Evolutionary conservation across 2,329 filamentous ascomycete species (phyloP).

Genomic region (Claviceps citrina): DNA sequence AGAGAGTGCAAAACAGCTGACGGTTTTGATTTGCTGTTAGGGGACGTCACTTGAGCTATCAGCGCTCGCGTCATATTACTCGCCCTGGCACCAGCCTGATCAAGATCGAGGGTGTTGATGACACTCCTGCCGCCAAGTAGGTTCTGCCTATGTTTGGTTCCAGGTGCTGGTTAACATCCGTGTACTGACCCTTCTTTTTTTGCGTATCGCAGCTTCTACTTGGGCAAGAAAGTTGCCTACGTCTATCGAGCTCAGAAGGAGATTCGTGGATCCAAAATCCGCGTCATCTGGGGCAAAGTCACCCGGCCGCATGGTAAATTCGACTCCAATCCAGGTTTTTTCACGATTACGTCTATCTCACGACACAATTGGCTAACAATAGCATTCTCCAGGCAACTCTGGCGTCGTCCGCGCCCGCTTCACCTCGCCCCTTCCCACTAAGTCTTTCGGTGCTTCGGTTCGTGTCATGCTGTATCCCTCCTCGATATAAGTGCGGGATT

Average conservation of each 20-base stretch:
- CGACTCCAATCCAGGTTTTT: neutral
- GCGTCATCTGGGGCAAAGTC: constrained; percentile 98
- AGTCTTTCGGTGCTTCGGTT: constrained; percentile 91
- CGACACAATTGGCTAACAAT: neutral
- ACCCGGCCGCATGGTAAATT: constrained; percentile 79
- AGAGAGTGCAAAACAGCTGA: constrained; percentile 1
- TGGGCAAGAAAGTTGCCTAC: constrained; percentile 97
- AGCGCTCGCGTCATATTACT: constrained; percentile 84
- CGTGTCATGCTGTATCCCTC: constrained; percentile 97
- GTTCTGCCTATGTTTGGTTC: constrained; percentile 17
- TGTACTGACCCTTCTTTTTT: constrained; percentile 11
- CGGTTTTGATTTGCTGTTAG: constrained; percentile 26
- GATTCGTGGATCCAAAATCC: constrained; percentile 94
- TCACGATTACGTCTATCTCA: too few species aligned
- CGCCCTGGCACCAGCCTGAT: constrained; percentile 86
- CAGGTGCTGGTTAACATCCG: neutral
- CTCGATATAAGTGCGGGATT: constrained; percentile 70
- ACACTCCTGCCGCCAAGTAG: constrained; percentile 75
- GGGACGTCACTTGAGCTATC: constrained; percentile 97
- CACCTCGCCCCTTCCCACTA: constrained; percentile 84
- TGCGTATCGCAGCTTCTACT: constrained; percentile 64
- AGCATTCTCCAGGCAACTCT: constrained; percentile 58
- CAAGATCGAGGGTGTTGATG: constrained; percentile 97
- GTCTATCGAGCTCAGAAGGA: constrained; percentile 94
- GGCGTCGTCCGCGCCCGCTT: constrained; percentile 97